Evolutionary conservation across 495 filamentous ascomycete genomes (phyloP), one percentile per base, ranked within the genome.

Genomic region (Neurospora sp.): DNA sequence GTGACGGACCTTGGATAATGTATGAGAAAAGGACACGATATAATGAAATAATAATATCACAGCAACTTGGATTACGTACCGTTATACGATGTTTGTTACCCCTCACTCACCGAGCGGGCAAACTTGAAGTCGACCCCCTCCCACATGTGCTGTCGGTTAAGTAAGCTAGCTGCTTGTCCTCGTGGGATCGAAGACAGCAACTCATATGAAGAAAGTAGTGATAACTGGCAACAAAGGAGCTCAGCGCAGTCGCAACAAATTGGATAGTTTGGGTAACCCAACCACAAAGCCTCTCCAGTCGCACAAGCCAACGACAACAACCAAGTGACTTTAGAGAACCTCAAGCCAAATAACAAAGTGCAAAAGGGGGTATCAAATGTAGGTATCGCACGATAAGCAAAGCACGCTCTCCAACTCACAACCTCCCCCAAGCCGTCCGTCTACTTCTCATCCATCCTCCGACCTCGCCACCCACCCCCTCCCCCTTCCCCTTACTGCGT

Each of bases 401-500:
- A 66, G 27, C 54, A 66, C 14, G 27, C 54, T 35, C 27, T 14
- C 54, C 27, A 37, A 35, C 27, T 9, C 27, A 2, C 3, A 4
- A 16, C 54, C 12, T 31, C 11, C 16, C 12, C 54, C 23, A 31
- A 31, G 54, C 23, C 49, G 12, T 60, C 31, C 23, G 5, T 62
- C 54, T 12, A 60, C 49, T 60, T 60, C 23, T 60, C 10, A 60
- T 60, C 44, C 49, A 60, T 27, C 49, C 20, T 44, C 42, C 16
- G 18, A n/a, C 42, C n/a, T n/a, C 42, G 10, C 42, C 42, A 46
- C 42, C 70, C 70, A 7, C 11, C 10, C 18, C 42, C 8, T 44
- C 42, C 42, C 3, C 42, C 40, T 20, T 31, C 42, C 35, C 10
- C 20, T 72, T 46, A 76, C 72, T 66, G 54, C 54, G 80, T 81